phyloP scores from a whole-genome alignment of 2,329 filamentous ascomycete genomes.

The Pseudogymnoascus sp. region DNA sequence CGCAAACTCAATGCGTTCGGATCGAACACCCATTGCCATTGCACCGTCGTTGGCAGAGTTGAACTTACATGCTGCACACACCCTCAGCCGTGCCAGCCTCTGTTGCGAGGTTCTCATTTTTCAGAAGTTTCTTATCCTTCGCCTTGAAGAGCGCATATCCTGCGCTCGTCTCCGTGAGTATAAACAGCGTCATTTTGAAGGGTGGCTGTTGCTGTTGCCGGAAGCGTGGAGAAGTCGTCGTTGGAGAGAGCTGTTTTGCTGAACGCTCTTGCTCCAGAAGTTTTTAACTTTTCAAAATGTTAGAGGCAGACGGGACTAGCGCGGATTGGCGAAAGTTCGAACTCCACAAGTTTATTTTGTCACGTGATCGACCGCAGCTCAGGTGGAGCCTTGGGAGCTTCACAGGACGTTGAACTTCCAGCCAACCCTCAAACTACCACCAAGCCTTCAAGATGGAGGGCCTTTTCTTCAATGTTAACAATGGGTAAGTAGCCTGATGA shows the following conservation, averaged over 20 bases:
- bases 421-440: background rate
- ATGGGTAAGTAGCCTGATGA: constrained; percentile 53
- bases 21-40: constrained; percentile 5
- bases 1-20: background rate
- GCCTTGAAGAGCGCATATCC: constrained; percentile 98
- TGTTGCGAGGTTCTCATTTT: constrained; percentile 69
- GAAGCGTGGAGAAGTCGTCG: constrained; percentile 10
- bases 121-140: constrained; percentile 95
- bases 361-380: background rate
- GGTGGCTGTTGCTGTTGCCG: constrained; percentile 14
- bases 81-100: constrained; percentile 75
- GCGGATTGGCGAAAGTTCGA: constrained; percentile 10
- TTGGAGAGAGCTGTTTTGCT: constrained; percentile 11
- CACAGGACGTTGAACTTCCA: constrained; percentile 6
- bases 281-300: constrained; percentile 15
- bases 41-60: background rate
- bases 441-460: constrained; percentile 63
- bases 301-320: constrained; percentile 5
- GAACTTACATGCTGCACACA: constrained; percentile 72
- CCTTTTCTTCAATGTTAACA: constrained; percentile 89
- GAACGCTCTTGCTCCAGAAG: constrained; percentile 11
- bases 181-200: constrained; percentile 74
- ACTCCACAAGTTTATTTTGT: background rate
- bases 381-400: constrained; percentile 11
- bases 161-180: constrained; percentile 88